Evolutionary conservation across 768 basidiomycete genomes (phyloP).

Genomic region (Leucocoprinus sp.): DNA sequence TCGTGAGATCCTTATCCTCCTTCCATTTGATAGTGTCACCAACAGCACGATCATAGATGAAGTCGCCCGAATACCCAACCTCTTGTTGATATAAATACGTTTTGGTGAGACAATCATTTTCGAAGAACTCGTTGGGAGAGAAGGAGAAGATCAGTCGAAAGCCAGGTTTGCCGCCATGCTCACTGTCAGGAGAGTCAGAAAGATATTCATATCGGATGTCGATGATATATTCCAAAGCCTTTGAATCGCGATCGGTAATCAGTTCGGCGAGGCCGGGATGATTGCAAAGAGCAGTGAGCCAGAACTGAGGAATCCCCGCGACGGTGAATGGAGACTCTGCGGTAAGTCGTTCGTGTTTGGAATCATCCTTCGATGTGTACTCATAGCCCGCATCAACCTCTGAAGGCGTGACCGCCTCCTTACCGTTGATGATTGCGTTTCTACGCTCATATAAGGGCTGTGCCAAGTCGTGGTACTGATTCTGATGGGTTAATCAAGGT

Average conservation of each 20-base stretch:
- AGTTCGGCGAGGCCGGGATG: conserved; percentile 79
- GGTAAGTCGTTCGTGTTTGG: conserved; percentile 39
- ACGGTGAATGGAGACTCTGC: conserved; percentile 37
- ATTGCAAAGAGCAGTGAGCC: conserved; percentile 94
- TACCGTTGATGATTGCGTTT: conserved; percentile 73
- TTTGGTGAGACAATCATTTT: conserved; percentile 78
- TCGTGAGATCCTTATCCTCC: conserved; percentile 95
- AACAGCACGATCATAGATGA: conserved; percentile 90
- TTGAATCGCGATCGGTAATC: conserved; percentile 89
- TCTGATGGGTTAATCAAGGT: conserved; percentile 9
- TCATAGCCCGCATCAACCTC: conserved; percentile 80
- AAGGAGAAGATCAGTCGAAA: conserved; percentile 89
- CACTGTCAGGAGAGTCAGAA: conserved; percentile 31
- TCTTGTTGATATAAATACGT: conserved; percentile 91
- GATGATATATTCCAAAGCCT: conserved; percentile 71
- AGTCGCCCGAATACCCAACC: conserved; percentile 94
- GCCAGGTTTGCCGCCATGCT: conserved; percentile 66
- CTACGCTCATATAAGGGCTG: conserved; percentile 86
- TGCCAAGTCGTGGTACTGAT: conserved; percentile 66
- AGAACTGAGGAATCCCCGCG: conserved; percentile 84
- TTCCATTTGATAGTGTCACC: conserved; percentile 97
- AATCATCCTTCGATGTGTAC: conserved; percentile 68
- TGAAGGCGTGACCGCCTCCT: conserved; percentile 60
- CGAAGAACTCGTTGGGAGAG: conserved; percentile 78
- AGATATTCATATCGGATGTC: conserved; percentile 82